phyloP scores from a whole-genome alignment of 768 basidiomycete genomes.

The Auricularia auricula-judae region DNA sequence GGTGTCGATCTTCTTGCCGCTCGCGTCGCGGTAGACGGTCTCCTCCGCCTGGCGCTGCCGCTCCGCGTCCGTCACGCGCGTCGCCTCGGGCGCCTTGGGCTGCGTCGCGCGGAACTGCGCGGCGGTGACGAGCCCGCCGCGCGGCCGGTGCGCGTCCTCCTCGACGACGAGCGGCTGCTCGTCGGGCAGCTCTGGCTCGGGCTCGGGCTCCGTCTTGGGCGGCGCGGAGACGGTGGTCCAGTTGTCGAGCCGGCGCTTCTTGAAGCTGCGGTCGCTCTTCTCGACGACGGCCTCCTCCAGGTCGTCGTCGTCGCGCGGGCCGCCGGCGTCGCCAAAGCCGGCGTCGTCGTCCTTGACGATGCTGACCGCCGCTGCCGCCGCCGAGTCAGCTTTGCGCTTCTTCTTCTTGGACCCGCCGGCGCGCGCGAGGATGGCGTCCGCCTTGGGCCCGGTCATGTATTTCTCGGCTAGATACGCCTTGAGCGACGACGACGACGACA shows the following conservation, averaged over 20 bases:
- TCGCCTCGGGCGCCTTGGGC: slow-evolving; percentile 20
- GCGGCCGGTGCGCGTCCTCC: slow-evolving; percentile 32
- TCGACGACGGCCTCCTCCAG: slow-evolving; percentile 55
- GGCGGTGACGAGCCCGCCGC: slow-evolving; percentile 70
- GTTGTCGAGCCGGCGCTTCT: slow-evolving; percentile 51
- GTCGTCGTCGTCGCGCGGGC: slow-evolving; percentile 45
- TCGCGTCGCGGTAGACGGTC: slow-evolving; percentile 88
- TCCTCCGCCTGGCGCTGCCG: slow-evolving; percentile 62
- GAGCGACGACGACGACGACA: slow-evolving; percentile 23
- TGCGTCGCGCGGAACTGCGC: slow-evolving; percentile 48
- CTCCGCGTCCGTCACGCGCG: slow-evolving; percentile 33
- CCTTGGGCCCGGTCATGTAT: slow-evolving; percentile 95
- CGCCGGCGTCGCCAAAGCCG: slow-evolving; percentile 28
- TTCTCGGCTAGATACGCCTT: slow-evolving; percentile 81
- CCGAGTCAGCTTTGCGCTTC: slow-evolving; percentile 48
- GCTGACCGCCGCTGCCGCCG: slow-evolving; percentile 22
- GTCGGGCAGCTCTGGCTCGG: slow-evolving; percentile 37
- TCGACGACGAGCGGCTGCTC: slow-evolving; percentile 54
- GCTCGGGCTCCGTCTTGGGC: slow-evolving; percentile 29
- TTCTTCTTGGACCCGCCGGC: slow-evolving; percentile 54
- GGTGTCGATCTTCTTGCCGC: slow-evolving; percentile 81
- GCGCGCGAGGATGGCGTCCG: slow-evolving; percentile 83
- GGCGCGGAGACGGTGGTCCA: slow-evolving; percentile 64
- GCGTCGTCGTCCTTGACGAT: slow-evolving; percentile 55
- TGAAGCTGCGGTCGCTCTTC: slow-evolving; percentile 59